Evolutionary conservation across 2,329 filamentous ascomycete species (phyloP), one percentile per base, ranked within the genome.

Genomic region (Aspergillus caelatus): DNA sequence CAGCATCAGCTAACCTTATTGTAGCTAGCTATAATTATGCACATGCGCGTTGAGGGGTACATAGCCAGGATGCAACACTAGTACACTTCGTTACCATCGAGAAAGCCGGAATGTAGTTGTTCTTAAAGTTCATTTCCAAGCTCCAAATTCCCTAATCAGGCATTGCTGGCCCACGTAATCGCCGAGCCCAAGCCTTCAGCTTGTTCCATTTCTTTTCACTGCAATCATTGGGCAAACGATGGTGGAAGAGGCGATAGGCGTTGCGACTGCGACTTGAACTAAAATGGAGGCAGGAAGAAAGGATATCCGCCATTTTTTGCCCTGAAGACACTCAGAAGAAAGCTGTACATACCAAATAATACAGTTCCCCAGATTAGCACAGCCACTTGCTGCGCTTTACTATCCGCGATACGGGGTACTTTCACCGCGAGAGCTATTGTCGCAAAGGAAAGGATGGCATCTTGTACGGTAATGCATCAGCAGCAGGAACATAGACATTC

Each of bases 221-320:
- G 16, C 16, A 32, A 52, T 11, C 10, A 34, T 32, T n/a, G 16
- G 28, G n/a, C n/a, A 32, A n/a, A 9, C 39, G n/a, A n/a, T 41
- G 16, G 19, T 41, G 39, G 36, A n/a, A 41, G 39, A 41, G 39
- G n/a, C 39, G 16, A 41, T 19, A 8, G n/a, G 39, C 39, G 16
- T 41, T 41, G 39, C 19, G 39, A n/a, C 16, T 41, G 34, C 16
- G 34, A 16, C 32, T 59, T 62, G 63, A 60, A 53, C 56, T 83
- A 89, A 79, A 99, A 98, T 12, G 95, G 95, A 61, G 95, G 95
- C 65, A 99, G 85, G 74, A 89, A 93, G 81, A 98, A 97, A 19
- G 94, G 94, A 80, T 99, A 99, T 28, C 93, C 93, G 39, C 89
- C 89, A 76, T 98, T 99, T 89, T 99, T 99, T 72, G 91, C 84